phyloP scores from a whole-genome alignment of 345 rosid genomes.

The Trapa incisa region DNA sequence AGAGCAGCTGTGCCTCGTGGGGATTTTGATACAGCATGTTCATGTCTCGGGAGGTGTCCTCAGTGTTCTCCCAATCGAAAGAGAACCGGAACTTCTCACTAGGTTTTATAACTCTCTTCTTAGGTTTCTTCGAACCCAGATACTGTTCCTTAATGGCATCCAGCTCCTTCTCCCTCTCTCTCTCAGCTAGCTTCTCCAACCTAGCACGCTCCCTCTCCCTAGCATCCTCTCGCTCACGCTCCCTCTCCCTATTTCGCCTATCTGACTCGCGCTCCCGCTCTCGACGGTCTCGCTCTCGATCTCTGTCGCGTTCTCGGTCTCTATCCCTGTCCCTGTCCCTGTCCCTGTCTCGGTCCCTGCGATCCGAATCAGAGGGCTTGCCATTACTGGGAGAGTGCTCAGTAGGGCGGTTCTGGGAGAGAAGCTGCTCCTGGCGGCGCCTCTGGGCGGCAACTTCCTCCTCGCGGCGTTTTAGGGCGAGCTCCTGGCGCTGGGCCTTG shows the following conservation, averaged over 20 bases:
- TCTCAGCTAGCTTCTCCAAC: conserved; percentile 54
- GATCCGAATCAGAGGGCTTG: conserved; percentile 22
- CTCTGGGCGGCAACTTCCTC: conserved; percentile 35
- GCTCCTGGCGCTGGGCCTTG: conserved; percentile 49
- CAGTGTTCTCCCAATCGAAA: conserved; percentile 91
- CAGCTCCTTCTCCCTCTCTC: conserved; percentile 75
- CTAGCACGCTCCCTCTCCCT: conserved; percentile 53
- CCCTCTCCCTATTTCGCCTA: conserved; percentile 21
- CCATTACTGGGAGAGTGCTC: conserved; percentile 13
- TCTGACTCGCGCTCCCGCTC: conserved; percentile 28
- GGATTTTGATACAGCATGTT: conserved; percentile 78
- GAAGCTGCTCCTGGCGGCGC: conserved; percentile 28
- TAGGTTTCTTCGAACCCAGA: conserved; percentile 81
- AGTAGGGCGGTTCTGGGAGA: conserved; percentile 10
- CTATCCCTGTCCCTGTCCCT: conserved; percentile 26
- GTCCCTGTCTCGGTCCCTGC: conserved; percentile 24
- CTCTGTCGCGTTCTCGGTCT: conserved; percentile 36
- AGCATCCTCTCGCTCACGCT: conserved; percentile 52
- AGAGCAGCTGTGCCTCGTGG: conserved; percentile 86
- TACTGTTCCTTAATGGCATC: conserved; percentile 85
- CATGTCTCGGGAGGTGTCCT: conserved; percentile 86
- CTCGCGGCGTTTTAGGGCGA: conserved; percentile 83
- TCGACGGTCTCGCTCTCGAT: conserved; percentile 31
- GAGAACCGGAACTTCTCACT: conserved; percentile 91
- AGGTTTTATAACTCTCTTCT: conserved; percentile 84